A percentile compares a stretch with the other conserved stretches of the same genome.
These are phyloP conservation scores for Fusarium globosum DNA, from an alignment of 2,329 filamentous ascomycete species.

Conservation along the genomic window DNA sequence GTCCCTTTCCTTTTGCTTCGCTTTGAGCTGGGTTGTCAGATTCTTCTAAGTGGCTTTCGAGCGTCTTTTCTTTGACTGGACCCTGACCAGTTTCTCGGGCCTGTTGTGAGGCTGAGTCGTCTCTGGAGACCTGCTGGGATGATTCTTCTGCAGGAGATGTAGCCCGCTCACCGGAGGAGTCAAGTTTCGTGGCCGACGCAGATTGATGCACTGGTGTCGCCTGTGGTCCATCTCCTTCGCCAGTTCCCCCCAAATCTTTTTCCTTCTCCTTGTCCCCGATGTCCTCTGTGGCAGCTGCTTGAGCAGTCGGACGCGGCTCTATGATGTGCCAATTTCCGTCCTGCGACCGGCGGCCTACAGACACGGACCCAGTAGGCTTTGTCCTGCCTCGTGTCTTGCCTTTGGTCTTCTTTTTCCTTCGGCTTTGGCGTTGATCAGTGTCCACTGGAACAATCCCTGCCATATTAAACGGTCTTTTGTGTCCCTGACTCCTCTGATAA, in stretches of 20 bases:
- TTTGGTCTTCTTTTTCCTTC: neutral
- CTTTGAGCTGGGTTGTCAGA: rapidly evolving
- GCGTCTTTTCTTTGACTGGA: rapidly evolving
- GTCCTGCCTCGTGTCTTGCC: neutral
- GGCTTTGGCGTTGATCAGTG: rapidly evolving
- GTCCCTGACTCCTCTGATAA: too few relatives aligned
- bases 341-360: neutral
- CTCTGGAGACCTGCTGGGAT: rapidly evolving
- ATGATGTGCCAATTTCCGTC: neutral
- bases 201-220: neutral
- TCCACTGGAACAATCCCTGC: neutral
- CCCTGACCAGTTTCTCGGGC: rapidly evolving
- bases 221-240: rapidly evolving
- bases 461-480: neutral
- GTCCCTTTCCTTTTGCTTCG: neutral
- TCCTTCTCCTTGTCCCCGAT: neutral
- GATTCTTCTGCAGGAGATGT: too few relatives aligned
- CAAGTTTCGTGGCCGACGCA: neutral
- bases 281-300: rapidly evolving
- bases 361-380: neutral
- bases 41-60: rapidly evolving
- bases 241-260: neutral
- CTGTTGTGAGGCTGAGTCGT: too few relatives aligned
- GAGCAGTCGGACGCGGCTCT: neutral
- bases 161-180: neutral